Conservation (phyloP, 768 basidiomycete species). For the Xanthoconium purpureum region DNA sequence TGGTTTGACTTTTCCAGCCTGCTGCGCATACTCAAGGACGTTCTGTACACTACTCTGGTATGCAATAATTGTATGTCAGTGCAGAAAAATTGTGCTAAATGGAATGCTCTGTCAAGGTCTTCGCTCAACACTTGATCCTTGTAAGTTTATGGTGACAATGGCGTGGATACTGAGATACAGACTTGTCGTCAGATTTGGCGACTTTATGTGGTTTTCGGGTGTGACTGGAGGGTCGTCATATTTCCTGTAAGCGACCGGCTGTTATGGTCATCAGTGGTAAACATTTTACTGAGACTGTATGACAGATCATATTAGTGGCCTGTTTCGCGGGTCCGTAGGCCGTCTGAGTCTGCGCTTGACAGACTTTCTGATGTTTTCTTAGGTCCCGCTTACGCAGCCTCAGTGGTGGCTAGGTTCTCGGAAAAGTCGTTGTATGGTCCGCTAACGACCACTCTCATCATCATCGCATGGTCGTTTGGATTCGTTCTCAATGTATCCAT, state of each 20-base stretch:
- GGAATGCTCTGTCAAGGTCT: neutral
- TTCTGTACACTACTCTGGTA: neutral
- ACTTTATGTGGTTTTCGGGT: slow-evolving; percentile 2
- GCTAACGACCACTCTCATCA: neutral
- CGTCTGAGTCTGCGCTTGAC: neutral
- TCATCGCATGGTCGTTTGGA: neutral
- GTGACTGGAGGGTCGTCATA: neutral
- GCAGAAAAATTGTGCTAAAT: neutral
- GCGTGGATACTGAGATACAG: neutral
- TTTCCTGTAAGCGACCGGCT: neutral
- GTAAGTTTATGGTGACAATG: neutral
- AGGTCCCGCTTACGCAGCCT: neutral
- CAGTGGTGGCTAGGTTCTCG: neutral
- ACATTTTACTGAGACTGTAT: neutral
- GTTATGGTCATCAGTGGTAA: neutral
- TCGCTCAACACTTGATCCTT: neutral
- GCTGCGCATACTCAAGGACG: neutral
- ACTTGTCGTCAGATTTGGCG: neutral
- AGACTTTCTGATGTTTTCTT: neutral
- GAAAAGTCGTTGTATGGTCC: neutral
- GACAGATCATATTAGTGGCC: neutral
- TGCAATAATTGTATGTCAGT: neutral
- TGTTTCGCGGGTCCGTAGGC: neutral
- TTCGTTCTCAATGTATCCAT: neutral
- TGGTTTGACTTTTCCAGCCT: neutral